phyloP scores from a whole-genome alignment of 116 monocot genomes.

The Posidonia oceanica region DNA sequence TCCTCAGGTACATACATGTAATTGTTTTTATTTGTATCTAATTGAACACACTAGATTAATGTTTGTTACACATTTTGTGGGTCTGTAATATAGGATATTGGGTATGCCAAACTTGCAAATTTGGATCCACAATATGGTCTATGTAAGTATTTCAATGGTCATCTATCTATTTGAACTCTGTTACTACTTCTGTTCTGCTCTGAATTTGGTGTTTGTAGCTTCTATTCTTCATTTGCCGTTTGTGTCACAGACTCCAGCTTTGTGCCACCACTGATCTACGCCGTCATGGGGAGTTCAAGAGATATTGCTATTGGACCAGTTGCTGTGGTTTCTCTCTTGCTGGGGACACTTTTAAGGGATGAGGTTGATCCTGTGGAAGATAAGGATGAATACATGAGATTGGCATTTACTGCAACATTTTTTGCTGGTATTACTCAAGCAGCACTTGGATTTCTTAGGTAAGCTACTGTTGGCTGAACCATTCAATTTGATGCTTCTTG shows the following conservation, averaged over 20 bases:
- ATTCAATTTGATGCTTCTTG: no score
- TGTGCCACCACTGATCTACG: constrained; percentile 84
- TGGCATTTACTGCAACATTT: constrained; percentile 88
- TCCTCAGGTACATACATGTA: constrained; percentile 57
- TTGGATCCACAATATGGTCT: constrained; percentile 65
- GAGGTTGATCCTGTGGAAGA: constrained; percentile 44
- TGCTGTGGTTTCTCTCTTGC: constrained; percentile 80
- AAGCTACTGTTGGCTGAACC: not conserved
- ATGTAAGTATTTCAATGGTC: constrained; percentile 37
- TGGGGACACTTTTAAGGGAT: constrained; percentile 51
- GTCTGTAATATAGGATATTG: constrained; percentile 38
- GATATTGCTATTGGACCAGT: constrained; percentile 96
- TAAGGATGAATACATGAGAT: constrained; percentile 29
- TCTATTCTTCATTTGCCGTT: not conserved
- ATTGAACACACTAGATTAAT: no score
- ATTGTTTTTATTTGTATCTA: no score
- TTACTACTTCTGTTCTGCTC: no score
- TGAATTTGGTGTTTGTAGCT: not conserved
- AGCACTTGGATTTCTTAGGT: constrained; percentile 62
- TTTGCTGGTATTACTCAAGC: constrained; percentile 80
- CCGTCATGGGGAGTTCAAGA: constrained; percentile 87
- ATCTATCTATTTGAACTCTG: not conserved
- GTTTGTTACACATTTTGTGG: no score
- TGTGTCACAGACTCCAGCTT: constrained; percentile 58
- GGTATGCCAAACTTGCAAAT: constrained; percentile 80